Percentiles rank a stretch among this genome's conserved stretches.
phyloP scores from a whole-genome alignment of 805 yeast species.

The Metschnikowia vanudenii region DNA sequence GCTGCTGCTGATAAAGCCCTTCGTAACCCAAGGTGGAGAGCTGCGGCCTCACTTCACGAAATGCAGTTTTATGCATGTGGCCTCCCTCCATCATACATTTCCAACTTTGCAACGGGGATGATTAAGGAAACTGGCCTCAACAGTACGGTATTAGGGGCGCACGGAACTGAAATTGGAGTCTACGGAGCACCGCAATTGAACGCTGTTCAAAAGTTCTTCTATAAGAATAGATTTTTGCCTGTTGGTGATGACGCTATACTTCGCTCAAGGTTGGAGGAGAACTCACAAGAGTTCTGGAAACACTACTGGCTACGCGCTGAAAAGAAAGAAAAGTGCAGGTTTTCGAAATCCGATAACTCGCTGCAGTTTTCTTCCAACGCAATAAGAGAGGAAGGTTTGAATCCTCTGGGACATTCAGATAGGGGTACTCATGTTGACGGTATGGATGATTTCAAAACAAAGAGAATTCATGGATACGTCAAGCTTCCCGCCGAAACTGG shows the following conservation, averaged over 20 bases:
- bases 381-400: not conserved
- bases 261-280: slow-evolving; percentile 29
- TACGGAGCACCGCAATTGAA: slow-evolving; percentile 62
- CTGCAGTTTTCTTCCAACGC: not conserved
- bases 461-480: not conserved
- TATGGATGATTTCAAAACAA: not conserved
- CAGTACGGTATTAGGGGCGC: no score
- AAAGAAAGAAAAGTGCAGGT: slow-evolving; percentile 36
- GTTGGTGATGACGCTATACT: slow-evolving; percentile 29
- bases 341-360: slow-evolving; percentile 35
- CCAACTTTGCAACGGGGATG: slow-evolving; percentile 44
- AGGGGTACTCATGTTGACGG: not conserved
- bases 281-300: slow-evolving; percentile 50
- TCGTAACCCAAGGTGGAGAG: slow-evolving; percentile 54
- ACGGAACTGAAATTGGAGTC: slow-evolving; percentile 33
- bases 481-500: not conserved
- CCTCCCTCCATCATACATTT: slow-evolving; percentile 41
- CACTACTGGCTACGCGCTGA: slow-evolving; percentile 48
- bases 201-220: slow-evolving; percentile 51
- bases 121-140: slow-evolving; percentile 5
- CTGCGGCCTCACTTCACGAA: slow-evolving; percentile 59
- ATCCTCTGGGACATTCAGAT: not conserved
- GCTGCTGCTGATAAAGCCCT: slow-evolving; percentile 49
- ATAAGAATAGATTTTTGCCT: slow-evolving; percentile 48
- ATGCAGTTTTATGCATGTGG: slow-evolving; percentile 56